Percentiles rank a stretch among this genome's conserved stretches.
Evolutionary conservation across 371 early-diverging fungal genomes (phyloP).

Genomic region (Zychaea mexicana): DNA sequence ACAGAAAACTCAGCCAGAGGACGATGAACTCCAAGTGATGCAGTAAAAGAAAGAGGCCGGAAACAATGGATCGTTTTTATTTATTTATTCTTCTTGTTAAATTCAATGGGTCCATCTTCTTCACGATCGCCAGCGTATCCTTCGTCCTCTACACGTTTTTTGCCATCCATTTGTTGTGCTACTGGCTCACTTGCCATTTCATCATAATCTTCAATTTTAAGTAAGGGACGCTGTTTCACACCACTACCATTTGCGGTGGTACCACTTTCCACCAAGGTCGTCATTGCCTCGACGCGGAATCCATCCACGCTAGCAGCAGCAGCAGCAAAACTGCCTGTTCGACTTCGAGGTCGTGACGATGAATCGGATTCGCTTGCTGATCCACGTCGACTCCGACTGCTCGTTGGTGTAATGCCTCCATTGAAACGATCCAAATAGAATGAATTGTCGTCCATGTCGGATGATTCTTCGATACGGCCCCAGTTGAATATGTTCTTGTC

Average conservation of each 20-base stretch:
- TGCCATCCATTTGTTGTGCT: background rate
- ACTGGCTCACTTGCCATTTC: background rate
- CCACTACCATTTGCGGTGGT: background rate
- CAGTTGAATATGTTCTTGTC: conserved; percentile 65
- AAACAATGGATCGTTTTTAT: too few species aligned
- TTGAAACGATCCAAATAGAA: conserved; percentile 52
- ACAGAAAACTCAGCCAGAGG: too few species aligned
- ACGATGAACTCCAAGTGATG: too few species aligned
- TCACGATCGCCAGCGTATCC: conserved; percentile 28
- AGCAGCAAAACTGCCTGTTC: conserved; percentile 29
- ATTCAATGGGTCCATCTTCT: conserved; percentile 17
- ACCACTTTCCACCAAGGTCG: background rate
- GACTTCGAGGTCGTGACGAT: conserved; percentile 16
- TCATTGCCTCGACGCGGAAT: conserved; percentile 20
- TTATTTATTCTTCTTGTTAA: background rate
- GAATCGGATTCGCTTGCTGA: conserved; percentile 30
- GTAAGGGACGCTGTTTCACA: conserved; percentile 13
- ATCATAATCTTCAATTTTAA: conserved; percentile 26
- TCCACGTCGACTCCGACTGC: conserved; percentile 4
- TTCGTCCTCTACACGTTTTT: conserved; percentile 18
- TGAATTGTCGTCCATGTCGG: conserved; percentile 51
- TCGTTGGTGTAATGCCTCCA: conserved; percentile 11
- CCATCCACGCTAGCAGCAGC: conserved; percentile 12
- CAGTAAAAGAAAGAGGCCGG: too few species aligned
- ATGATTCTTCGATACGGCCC: conserved; percentile 42